phyloP scores from a whole-genome alignment of 2,329 filamentous ascomycete species.

The Ophiocordyceps polyrhachis-furcata region DNA sequence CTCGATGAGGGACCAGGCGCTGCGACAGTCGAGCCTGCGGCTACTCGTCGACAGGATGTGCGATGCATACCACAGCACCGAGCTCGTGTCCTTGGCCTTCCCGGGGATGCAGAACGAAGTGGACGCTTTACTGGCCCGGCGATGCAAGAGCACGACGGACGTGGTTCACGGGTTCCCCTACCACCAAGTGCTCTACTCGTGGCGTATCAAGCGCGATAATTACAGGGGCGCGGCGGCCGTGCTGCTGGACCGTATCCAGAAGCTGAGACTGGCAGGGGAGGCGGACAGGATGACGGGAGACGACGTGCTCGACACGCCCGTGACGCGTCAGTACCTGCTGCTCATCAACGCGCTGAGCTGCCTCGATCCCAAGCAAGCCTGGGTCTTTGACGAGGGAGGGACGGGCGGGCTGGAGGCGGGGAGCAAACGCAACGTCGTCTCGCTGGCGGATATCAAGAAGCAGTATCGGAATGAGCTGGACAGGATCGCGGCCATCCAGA shows the following conservation, averaged over 20 bases:
- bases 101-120: constrained; percentile 59
- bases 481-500: constrained; percentile 69
- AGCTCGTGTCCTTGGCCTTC: constrained; percentile 62
- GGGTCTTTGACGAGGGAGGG: constrained; percentile 38
- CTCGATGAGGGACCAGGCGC: constrained; percentile 49
- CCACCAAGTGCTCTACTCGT: constrained; percentile 79
- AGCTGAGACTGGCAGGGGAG: constrained; percentile 38
- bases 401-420: constrained; percentile 6
- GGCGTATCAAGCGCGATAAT: constrained; percentile 67
- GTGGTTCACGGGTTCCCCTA: constrained; percentile 55
- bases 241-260: constrained; percentile 43
- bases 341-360: constrained; percentile 87
- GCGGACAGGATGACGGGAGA: constrained; percentile 35
- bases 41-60: constrained; percentile 54
- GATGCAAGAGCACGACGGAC: constrained; percentile 51
- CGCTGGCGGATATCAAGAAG: constrained; percentile 66
- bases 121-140: constrained; percentile 56
- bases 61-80: constrained; percentile 42
- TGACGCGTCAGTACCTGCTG: constrained; percentile 64
- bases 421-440: constrained; percentile 57
- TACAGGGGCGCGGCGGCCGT: constrained; percentile 61
- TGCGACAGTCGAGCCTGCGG: constrained; percentile 55
- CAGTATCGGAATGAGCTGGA: constrained; percentile 86
- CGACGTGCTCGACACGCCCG: constrained; percentile 41
- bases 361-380: constrained; percentile 62